Evolutionary conservation across 257 asterid species (phyloP).

Genomic region (Ilex aquifolium): DNA sequence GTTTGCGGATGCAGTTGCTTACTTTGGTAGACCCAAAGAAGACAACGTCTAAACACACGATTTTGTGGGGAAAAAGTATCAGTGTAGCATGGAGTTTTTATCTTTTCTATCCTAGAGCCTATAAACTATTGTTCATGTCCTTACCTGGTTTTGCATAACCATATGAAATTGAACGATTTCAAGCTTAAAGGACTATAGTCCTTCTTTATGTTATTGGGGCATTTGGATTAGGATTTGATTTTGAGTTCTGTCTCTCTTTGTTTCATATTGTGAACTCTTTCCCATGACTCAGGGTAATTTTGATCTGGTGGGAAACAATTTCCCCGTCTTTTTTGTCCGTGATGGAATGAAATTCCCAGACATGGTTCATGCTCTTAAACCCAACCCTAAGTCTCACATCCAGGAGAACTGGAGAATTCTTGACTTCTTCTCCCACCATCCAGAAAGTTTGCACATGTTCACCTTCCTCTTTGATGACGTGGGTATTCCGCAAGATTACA

Average conservation of each 20-base stretch:
- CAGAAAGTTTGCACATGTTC: constrained; percentile 86
- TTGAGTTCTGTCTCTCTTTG: too few species aligned
- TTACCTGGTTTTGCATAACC: too few species aligned
- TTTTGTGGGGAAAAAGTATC: too few species aligned
- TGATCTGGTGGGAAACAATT: constrained; percentile 96
- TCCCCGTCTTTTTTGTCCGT: constrained; percentile 85
- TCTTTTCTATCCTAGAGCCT: too few species aligned
- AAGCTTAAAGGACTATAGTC: too few species aligned
- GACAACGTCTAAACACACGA: too few species aligned
- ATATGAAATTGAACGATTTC: too few species aligned
- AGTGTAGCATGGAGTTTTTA: too few species aligned
- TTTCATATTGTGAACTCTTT: constrained; percentile 2
- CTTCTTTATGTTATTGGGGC: too few species aligned
- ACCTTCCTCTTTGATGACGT: constrained; percentile 78
- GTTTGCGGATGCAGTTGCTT: too few species aligned
- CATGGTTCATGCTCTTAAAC: constrained; percentile 81
- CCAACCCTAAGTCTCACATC: constrained; percentile 91
- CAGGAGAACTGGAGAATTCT: constrained; percentile 94
- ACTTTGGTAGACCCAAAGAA: too few species aligned
- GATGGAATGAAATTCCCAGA: constrained; percentile 97
- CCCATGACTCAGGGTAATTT: constrained; percentile 65
- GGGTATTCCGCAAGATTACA: constrained; percentile 90
- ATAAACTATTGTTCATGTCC: too few species aligned
- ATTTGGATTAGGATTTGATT: neutral
- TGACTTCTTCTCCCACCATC: constrained; percentile 92